A percentile compares a stretch with the other conserved stretches of the same genome.
Evolutionary conservation across 306 rosid species (phyloP).

Genomic region (Lupinus albus): DNA sequence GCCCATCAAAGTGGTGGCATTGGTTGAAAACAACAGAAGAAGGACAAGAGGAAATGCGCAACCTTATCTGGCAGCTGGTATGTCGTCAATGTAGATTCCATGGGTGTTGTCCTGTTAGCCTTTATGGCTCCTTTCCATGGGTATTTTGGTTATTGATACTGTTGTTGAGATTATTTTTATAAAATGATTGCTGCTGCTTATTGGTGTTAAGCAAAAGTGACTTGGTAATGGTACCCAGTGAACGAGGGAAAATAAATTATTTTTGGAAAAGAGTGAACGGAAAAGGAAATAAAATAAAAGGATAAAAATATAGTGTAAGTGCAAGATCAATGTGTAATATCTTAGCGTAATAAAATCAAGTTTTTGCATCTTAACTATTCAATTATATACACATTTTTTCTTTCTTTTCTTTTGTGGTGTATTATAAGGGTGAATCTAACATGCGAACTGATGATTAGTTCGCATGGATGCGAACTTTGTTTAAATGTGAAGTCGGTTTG

Average conservation of each 20-base stretch:
- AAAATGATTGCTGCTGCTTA: not conserved
- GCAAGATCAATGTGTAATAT: conserved; percentile 2
- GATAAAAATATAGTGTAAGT: not conserved
- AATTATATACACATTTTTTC: conserved; percentile 8
- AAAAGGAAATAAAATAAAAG: conserved; percentile 14
- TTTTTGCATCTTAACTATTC: conserved; percentile 18
- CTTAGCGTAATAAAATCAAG: conserved; percentile 6
- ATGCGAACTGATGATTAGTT: too few species aligned
- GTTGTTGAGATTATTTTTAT: not conserved
- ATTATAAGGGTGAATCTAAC: too few species aligned
- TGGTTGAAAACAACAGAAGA: conserved; percentile 92
- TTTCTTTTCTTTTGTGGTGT: conserved; percentile 6
- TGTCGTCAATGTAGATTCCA: conserved; percentile 40
- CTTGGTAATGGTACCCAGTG: not conserved
- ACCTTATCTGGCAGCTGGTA: conserved; percentile 91
- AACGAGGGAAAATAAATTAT: conserved; percentile 12
- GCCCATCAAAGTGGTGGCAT: conserved; percentile 96
- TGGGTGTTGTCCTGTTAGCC: conserved; percentile 9
- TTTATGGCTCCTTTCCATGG: not conserved
- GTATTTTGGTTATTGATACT: not conserved
- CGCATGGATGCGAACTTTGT: too few species aligned
- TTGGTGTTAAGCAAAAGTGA: conserved; percentile 8
- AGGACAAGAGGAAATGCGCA: conserved; percentile 87
- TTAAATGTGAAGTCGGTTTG: too few species aligned
- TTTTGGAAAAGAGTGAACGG: conserved; percentile 2